Base-by-base conservation (phyloP, 371 early-diverging fungal species). In the Dinochytrium kinnereticum region DNA sequence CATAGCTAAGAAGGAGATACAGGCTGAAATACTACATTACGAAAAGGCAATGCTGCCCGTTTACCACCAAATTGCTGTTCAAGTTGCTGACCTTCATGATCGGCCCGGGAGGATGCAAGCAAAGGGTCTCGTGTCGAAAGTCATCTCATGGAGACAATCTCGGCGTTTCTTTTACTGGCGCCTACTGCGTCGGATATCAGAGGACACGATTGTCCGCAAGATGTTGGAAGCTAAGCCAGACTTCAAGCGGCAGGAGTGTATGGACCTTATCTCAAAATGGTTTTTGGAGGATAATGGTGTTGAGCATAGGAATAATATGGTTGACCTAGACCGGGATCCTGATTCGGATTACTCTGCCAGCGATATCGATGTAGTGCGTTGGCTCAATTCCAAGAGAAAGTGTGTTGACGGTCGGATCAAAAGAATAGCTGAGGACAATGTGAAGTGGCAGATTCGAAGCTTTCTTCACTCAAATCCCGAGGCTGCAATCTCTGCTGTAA, bases 1-100 rank as follows among this genome's bases (percentile, higher is more conserved):
- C 0, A 75, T 71, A 7, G 59, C 69, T 51, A 83, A 85, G 77
- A 83, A 86, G 64, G 87, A 86, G 33, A 68, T 93, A 65, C 93
- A 95, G 86, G 70, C 74, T 30, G 83, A 87, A 71, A 77, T 98
- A 44, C 91, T 92, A 36, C 87, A 88, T 34, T 93, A 96, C 51
- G 95, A 97, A 78, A 91, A 91, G 81, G 86, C 88, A 73, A 81
- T 98, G 33, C 74, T 95, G 64, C 96, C 98, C 2, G 89, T 94
- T 2, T 97, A 95, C 84, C 92, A 92, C 76, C 97, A 97, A 80
- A 89, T 95, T 50, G 94, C 97, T n/a, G 86, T 97, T 36, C 93
- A 96, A 76, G 96, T 98, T 79, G 99, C 99, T 40, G 99, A 98
- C 81, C 88, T 98, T 67, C 99, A 98, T 81, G 99, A 98, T 82